Base-by-base conservation (phyloP, 2,329 filamentous ascomycete species). In the Shiraia sp. region DNA sequence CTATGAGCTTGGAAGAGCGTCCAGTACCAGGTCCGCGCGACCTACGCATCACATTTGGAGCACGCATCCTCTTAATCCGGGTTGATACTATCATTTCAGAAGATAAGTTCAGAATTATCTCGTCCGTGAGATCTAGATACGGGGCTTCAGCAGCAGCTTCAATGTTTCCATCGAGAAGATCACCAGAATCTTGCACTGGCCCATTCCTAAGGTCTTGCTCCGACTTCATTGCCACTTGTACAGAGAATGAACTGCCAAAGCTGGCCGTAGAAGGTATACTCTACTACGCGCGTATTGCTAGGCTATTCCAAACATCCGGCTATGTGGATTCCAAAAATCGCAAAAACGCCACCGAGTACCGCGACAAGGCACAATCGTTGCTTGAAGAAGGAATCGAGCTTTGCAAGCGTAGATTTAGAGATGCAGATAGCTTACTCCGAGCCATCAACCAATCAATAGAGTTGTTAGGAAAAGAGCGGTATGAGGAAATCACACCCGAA, bases 401-500 rank as follows among this genome's bases (percentile, higher is more conserved):
- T 5, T 74, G 71, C 45, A 39, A 59, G 26, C 40, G 57, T 23
- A 44, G 47, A 1, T 70, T 74, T 42, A 52, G 61, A 8, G 55
- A 57, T 34, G 57, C 66, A 0, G 47, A 60, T 2, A 41, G 14
- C 3, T 47, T 72, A 8, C 22, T 34, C 0, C 31, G 35, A 10
- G 69, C 64, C 1, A 49, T 72, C 2, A 54, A 68, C 5, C 37
- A 61, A 2, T 47, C 38, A 3, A 15, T 57, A 9, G 45, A 51
- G 32, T 43, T 75, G 2, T 50, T 74, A 2, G 29, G 53, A 3
- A 56, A 53, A 19, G 53, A 66, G 7, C 66, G 65, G 48, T 76
- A 77, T 38, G 66, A 73, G 19, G 45, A 61, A 1, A 66, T 76
- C 1, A 73, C 72, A 0, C 42, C 59, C 0, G 69, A 74, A 12